phyloP scores from a whole-genome alignment of 2,329 filamentous ascomycete genomes.

The Pyrenophora graminea region DNA sequence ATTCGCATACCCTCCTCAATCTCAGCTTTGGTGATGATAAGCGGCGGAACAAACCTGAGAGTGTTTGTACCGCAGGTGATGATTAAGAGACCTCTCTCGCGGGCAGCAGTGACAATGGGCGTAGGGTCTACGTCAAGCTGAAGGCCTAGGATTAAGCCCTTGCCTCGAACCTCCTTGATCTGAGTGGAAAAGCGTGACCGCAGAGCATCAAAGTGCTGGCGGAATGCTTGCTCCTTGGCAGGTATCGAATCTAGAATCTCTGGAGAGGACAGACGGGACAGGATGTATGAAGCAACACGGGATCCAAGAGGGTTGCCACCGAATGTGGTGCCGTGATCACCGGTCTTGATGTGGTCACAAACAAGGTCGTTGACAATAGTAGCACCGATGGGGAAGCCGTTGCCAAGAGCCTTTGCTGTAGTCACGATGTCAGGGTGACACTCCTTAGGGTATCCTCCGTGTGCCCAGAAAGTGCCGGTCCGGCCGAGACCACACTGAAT shows the following conservation, averaged over 20 bases:
- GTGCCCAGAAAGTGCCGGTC: slow-evolving; percentile 90
- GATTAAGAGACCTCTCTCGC: slow-evolving; percentile 83
- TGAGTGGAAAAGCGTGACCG: slow-evolving; percentile 68
- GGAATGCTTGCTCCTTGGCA: slow-evolving; percentile 67
- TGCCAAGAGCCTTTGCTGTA: slow-evolving; percentile 93
- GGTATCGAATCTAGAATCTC: slow-evolving; percentile 71
- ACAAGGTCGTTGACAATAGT: slow-evolving; percentile 70
- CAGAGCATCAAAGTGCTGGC: slow-evolving; percentile 61
- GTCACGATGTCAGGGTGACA: slow-evolving; percentile 94
- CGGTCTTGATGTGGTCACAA: slow-evolving; percentile 69
- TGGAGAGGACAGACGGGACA: slow-evolving; percentile 73
- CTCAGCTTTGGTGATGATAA: slow-evolving; percentile 79
- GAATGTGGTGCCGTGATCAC: slow-evolving; percentile 93
- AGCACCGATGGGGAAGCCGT: slow-evolving; percentile 93
- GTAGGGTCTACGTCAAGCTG: slow-evolving; percentile 77
- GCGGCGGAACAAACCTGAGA: slow-evolving; percentile 84
- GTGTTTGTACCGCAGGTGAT: slow-evolving; percentile 95
- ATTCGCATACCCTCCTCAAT: slow-evolving; percentile 78
- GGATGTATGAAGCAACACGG: slow-evolving; percentile 82
- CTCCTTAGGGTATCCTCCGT: slow-evolving; percentile 71
- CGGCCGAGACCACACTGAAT: slow-evolving; percentile 93
- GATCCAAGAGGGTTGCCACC: slow-evolving; percentile 88
- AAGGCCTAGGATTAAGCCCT: slow-evolving; percentile 82
- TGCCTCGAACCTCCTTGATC: slow-evolving; percentile 78
- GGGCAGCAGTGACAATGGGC: slow-evolving; percentile 78